Evolutionary conservation across 2,329 filamentous ascomycete species (phyloP), one percentile per base, ranked within the genome.

Genomic region (Arthroderma sp.): DNA sequence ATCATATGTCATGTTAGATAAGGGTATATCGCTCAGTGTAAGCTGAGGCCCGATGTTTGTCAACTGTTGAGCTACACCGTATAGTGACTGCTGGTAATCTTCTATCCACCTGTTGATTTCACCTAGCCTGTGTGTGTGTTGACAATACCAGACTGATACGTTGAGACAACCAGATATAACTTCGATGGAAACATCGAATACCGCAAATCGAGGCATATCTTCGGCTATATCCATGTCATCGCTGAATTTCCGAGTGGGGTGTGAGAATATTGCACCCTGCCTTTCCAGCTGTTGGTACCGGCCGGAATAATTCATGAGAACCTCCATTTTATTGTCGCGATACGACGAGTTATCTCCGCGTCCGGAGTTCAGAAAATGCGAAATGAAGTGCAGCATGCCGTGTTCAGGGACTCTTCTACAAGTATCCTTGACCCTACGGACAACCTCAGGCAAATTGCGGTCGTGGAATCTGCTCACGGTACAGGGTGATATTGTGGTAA

Each of bases 101-200:
- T 56, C 49, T 2, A 70, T 58, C 70, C 69, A 72, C 10, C 58
- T 44, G 6, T 56, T 54, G 29, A 73, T 66, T 1, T 58, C 55
- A 0, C 55, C 50, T 45, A 68, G 62, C 44, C 68, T 66, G 5
- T 55, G 55, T 65, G 71, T 72, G 31, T 65, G 54, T 6, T 59
- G 54, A 48, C 72, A 72, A 56, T 68, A 72, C 0, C 65, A 66
- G 50, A 73, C 72, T 0, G 66, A 66, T 10, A 73, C 61, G 32
- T 68, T 66, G 27, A 73, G 56, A 7, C 56, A 57, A 0, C 66
- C 67, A 36, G 68, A 63, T 15, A 67, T 60, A 4, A 73, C 60
- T 22, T 70, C 66, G 0, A 70, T 69, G 0, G 68, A 66, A 3
- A 73, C 63, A 44, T 74, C 71, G 38, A 74, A 68, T 0, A 74